Base-by-base conservation (phyloP, 2,329 filamentous ascomycete genomes). In the Venturia nashicola region DNA sequence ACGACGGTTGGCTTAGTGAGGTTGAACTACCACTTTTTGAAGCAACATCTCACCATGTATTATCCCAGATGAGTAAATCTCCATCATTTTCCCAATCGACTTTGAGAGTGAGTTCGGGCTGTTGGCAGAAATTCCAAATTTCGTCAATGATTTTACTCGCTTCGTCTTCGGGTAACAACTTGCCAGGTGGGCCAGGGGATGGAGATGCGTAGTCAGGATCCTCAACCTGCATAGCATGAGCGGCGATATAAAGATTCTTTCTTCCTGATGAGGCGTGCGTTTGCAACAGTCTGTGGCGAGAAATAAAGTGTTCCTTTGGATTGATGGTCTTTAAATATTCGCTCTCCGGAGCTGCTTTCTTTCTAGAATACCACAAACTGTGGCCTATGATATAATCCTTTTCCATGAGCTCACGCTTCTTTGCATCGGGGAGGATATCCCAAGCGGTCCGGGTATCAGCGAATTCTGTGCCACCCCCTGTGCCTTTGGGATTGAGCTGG, bases 31-130 rank as follows among this genome's bases (percentile, higher is more conserved):
- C 7, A 7, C 20, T 8, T 48, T n/a, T 2, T 23, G 44, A 5
- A 5, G 5, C 18, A 2, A 23, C n/a, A 48, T n/a, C 44, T 48
- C n/a, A 48, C 44, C 44, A 48, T 0, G 80, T 80, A 69, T 86
- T 86, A 67, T 86, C 83, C 83, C 83, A 86, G 20, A 83, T 75
- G 18, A 85, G 70, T 64, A 85, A 59, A 68, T 85, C 83, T 0
- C 80, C 77, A 0, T 72, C 68, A 8, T 77, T 69, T 36, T 78
- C 67, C 82, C 82, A 86, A 48, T 74, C 70, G 3, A 84, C 74
- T 6, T 72, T 75, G 8, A 79, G 65, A 0, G 76, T 70, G 67
- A 81, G 81, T 68, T 79, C 79, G 0, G 75, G 70, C 71, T 81
- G 77, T 5, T 76, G 78, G 0, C 75, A 77, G 69, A 83, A 80